A percentile compares a stretch with the other conserved stretches of the same genome.
phyloP scores from a whole-genome alignment of 371 early-diverging fungal species.

The Capillidium rhysosporum region DNA sequence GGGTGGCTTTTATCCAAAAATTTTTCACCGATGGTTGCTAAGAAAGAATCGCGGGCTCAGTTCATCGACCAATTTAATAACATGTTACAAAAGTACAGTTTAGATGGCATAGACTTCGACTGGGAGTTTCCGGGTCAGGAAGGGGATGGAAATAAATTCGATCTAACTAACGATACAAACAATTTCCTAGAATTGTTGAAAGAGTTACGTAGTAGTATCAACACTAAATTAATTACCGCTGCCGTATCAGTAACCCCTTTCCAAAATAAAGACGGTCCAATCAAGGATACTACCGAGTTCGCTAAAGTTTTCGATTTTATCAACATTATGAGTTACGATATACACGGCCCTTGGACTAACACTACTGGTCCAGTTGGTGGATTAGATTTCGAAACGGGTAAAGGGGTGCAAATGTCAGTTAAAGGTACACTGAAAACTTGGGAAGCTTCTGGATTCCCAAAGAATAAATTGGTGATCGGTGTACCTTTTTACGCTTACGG shows the following conservation, averaged over 20 bases:
- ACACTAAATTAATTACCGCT: conserved; percentile 36
- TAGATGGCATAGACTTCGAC: conserved; percentile 21
- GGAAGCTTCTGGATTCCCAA: conserved; percentile 35
- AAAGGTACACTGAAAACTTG: conserved; percentile 17
- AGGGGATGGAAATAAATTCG: conserved; percentile 38
- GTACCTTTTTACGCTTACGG: conserved; percentile 36
- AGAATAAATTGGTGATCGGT: conserved; percentile 32
- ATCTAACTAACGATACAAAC: conserved; percentile 23
- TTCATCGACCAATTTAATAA: conserved; percentile 19
- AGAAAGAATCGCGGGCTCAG: conserved; percentile 14
- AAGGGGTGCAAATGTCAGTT: conserved; percentile 32
- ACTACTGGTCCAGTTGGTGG: conserved; percentile 42
- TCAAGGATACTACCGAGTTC: conserved; percentile 32
- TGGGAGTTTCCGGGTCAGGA: conserved; percentile 61
- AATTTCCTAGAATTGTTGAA: conserved; percentile 33
- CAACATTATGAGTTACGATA: conserved; percentile 28
- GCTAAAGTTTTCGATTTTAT: conserved; percentile 32
- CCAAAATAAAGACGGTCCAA: conserved; percentile 23
- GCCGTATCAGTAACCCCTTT: conserved; percentile 48
- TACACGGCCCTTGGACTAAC: conserved; percentile 24
- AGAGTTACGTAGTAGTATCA: conserved; percentile 31
- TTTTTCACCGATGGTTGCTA: conserved; percentile 36
- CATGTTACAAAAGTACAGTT: not conserved
- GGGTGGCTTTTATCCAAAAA: conserved; percentile 52
- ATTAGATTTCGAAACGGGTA: conserved; percentile 13